Conservation (phyloP, 805 yeast genomes). For the Cyberlindnera saturnus region DNA sequence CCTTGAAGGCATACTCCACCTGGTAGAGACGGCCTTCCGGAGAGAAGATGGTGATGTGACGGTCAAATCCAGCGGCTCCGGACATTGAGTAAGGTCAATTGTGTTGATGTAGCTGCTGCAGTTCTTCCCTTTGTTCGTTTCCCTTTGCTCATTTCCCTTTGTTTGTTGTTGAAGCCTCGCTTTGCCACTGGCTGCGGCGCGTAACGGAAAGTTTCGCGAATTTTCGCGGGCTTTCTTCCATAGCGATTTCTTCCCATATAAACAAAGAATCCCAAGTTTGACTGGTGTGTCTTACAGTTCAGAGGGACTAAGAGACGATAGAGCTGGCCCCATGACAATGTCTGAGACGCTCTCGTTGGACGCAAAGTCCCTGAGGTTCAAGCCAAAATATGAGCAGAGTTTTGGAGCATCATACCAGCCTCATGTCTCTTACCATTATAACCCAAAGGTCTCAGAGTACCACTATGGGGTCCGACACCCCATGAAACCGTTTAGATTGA, state of each 20-base stretch:
- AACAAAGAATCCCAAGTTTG: too few relatives aligned
- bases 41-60: slow-evolving; percentile 97
- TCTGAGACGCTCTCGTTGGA: slow-evolving; percentile 35
- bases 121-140: background rate
- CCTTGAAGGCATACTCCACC: slow-evolving; percentile 97
- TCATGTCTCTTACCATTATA: slow-evolving; percentile 81
- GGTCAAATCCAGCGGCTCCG: slow-evolving; percentile 88
- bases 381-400: slow-evolving; percentile 42
- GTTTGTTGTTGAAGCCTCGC: background rate
- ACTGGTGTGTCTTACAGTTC: too few relatives aligned
- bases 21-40: slow-evolving; percentile 98
- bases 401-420: slow-evolving; percentile 37
- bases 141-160: too few relatives aligned
- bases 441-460: slow-evolving; percentile 71
- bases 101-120: background rate
- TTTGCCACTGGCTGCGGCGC: background rate
- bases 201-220: too few relatives aligned
- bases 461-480: slow-evolving; percentile 95
- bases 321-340: background rate
- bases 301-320: too few relatives aligned
- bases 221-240: too few relatives aligned
- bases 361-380: slow-evolving; percentile 31
- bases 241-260: too few relatives aligned
- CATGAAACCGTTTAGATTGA: slow-evolving; percentile 94
- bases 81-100: slow-evolving; percentile 26